Base-by-base conservation (phyloP, 2,329 filamentous ascomycete species). In the Colletotrichum australisinense region DNA sequence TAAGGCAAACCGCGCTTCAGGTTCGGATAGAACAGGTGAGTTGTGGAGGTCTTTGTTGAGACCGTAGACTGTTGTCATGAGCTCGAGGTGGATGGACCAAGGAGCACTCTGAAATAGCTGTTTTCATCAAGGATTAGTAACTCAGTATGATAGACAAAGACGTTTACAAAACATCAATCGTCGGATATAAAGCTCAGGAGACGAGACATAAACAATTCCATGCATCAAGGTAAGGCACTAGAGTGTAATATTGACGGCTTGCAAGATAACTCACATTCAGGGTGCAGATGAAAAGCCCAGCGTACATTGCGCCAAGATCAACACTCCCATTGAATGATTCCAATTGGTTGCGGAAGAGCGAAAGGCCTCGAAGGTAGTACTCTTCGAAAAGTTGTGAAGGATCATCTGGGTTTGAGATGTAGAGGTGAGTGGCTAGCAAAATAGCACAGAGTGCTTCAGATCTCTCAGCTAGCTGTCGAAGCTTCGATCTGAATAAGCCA, bases 311-410 rank as follows among this genome's bases (percentile, higher is more conserved):
- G 7, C 52, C 63, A 3, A 66, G 19, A 26, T 66, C 14, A 11
- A 66, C 63, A 1, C 24, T 66, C 8, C 63, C 63, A 19, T 66
- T 16, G 24, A 42, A 66, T 6, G 63, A 57, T 5, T 58, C 35
- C 2, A 59, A 56, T 24, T 67, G 64, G n/a, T 67, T 67, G 9
- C 64, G 64, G n/a, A 67, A 67, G 0, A 67, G 64, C 16, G 30
- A 28, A 22, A 67, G 64, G 26, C 64, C 56, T 6, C 56, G 64
- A 11, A 67, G 22, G 28, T 67, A 67, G 56, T 67, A 60, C 12
- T 67, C 64, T 12, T 59, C 26, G 14, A 67, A 67, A 24, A 67
- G 35, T 5, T 38, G 30, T 5, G 64, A 26, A 12, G 64, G 56
- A 7, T 59, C 59, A 14, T 38, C 28, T 12, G 64, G 64, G 14